phyloP scores from a whole-genome alignment of 192 early-diverging fungal genomes.

The Linnemannia zychae region DNA sequence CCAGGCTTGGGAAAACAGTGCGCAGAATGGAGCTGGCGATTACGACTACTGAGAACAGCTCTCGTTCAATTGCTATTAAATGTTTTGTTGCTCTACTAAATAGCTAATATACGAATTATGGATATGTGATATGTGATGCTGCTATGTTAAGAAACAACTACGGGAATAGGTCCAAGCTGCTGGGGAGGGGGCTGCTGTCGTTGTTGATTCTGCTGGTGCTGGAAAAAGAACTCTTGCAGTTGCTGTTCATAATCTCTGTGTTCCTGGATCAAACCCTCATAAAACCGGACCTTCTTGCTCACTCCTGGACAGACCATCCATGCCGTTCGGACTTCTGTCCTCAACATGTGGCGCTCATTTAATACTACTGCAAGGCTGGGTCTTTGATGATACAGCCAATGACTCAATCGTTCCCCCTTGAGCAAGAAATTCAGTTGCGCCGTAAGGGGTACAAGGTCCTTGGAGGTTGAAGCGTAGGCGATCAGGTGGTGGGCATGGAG shows the following conservation, averaged over 20 bases:
- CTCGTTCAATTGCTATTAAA: not conserved
- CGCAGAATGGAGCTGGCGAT: constrained; percentile 36
- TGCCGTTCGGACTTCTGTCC: constrained; percentile 32
- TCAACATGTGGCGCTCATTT: constrained; percentile 36
- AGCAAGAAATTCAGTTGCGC: constrained; percentile 32
- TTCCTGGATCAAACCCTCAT: constrained; percentile 36
- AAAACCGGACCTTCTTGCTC: constrained; percentile 33
- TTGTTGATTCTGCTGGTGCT: constrained; percentile 1
- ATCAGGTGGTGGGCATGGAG: constrained; percentile 35
- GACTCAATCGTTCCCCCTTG: constrained; percentile 27
- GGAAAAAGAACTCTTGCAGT: constrained; percentile 1
- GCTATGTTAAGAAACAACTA: not conserved
- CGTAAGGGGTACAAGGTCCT: constrained; percentile 27
- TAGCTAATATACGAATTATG: not conserved
- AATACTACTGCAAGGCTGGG: constrained; percentile 33
- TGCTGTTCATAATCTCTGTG: constrained; percentile 21
- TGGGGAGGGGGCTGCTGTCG: not conserved
- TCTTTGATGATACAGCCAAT: constrained; percentile 29
- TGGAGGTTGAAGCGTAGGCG: constrained; percentile 18
- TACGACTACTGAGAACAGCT: constrained; percentile 28
- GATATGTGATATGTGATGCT: not conserved
- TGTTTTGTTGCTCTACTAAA: not conserved
- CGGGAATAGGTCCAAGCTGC: not conserved
- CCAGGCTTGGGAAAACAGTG: constrained; percentile 28
- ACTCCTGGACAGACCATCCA: constrained; percentile 50